Evolutionary conservation across 192 early-diverging fungal genomes (phyloP).

Genomic region (Linnemannia zychae): DNA sequence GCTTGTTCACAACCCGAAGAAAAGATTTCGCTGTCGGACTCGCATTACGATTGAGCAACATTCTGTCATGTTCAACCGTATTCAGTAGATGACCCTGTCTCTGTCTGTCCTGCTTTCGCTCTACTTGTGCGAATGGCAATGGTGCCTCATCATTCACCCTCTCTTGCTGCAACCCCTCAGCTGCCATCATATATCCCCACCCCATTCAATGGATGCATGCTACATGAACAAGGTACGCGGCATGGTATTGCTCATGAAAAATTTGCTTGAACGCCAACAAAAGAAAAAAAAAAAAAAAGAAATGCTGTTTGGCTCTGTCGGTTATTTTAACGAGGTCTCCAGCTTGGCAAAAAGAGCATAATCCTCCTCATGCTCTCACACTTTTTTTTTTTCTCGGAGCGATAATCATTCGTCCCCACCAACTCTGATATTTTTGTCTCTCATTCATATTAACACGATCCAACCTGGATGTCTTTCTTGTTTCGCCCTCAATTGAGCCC

Average conservation of each 20-base stretch:
- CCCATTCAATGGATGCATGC: background rate
- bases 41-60: background rate
- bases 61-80: background rate
- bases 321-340: background rate
- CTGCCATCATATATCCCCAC: background rate
- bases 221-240: background rate
- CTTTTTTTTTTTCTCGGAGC: too few species aligned
- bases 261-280: background rate
- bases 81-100: background rate
- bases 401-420: background rate
- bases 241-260: slow-evolving; percentile 6
- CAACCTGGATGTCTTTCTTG: background rate
- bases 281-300: background rate
- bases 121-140: background rate
- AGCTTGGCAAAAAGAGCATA: slow-evolving; percentile 1
- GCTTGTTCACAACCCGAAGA: background rate
- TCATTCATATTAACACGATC: background rate
- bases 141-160: background rate
- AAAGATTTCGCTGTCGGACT: background rate
- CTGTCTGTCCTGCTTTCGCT: background rate
- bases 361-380: slow-evolving; percentile 2
- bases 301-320: background rate
- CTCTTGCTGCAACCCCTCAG: background rate
- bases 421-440: background rate
- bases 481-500: background rate